A percentile compares a stretch with the other conserved stretches of the same genome.
Conservation (phyloP, 352 stramenopile species). For the Phytophthora cryptogea region DNA sequence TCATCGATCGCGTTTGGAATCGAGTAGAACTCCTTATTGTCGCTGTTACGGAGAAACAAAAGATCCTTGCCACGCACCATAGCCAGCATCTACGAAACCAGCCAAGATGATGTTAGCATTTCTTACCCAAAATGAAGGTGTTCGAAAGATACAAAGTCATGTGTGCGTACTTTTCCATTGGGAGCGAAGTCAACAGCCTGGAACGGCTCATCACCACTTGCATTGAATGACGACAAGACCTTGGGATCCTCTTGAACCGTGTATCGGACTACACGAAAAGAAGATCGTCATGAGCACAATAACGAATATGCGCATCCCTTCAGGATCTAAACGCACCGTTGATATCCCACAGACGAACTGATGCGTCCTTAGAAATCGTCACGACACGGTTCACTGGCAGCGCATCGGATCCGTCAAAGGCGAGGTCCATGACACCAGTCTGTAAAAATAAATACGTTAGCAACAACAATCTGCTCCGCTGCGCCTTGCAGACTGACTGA, state of each 20-base stretch:
- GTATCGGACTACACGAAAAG: slow-evolving; percentile 60
- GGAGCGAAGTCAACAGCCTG: slow-evolving; percentile 67
- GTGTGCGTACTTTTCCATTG: slow-evolving; percentile 57
- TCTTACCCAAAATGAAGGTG: not conserved
- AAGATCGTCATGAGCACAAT: slow-evolving; percentile 1
- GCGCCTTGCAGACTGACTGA: not conserved
- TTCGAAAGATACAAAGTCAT: not conserved
- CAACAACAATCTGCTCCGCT: not conserved
- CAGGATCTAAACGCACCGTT: slow-evolving; percentile 48
- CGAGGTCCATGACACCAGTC: slow-evolving; percentile 76
- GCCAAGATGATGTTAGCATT: not conserved
- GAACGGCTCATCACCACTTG: slow-evolving; percentile 57
- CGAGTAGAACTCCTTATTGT: slow-evolving; percentile 50
- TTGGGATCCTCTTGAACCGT: slow-evolving; percentile 79
- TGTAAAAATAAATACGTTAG: slow-evolving; percentile 28
- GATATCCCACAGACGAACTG: slow-evolving; percentile 80
- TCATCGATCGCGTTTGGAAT: slow-evolving; percentile 71
- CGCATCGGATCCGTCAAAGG: slow-evolving; percentile 74
- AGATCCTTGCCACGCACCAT: slow-evolving; percentile 57
- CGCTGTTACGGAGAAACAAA: slow-evolving; percentile 58
- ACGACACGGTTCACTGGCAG: slow-evolving; percentile 76
- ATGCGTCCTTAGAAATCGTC: slow-evolving; percentile 80
- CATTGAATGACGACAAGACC: slow-evolving; percentile 63
- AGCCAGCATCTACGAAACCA: slow-evolving; percentile 50
- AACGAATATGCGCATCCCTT: not conserved